Evolutionary conservation across 768 basidiomycete genomes (phyloP).

Genomic region (Solioccasus polychromus): DNA sequence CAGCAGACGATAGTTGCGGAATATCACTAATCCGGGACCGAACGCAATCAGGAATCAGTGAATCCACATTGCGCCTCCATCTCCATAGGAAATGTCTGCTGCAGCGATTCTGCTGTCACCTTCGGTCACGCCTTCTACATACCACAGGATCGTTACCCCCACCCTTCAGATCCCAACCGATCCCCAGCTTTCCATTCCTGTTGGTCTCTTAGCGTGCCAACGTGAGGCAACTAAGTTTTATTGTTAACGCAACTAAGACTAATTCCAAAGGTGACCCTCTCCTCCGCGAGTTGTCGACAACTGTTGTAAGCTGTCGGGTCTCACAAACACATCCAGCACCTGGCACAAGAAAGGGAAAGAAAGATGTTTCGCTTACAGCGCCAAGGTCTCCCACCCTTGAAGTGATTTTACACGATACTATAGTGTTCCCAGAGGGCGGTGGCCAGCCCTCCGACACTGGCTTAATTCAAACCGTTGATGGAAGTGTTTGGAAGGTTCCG

Average conservation of each 20-base stretch:
- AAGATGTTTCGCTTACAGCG: slow-evolving; percentile 46
- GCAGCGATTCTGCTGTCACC: slow-evolving; percentile 45
- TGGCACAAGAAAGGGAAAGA: slow-evolving; percentile 52
- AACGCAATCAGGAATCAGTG: too few relatives aligned
- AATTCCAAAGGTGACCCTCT: slow-evolving; percentile 62
- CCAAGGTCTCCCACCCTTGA: slow-evolving; percentile 53
- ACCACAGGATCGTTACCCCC: slow-evolving; percentile 63
- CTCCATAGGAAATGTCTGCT: slow-evolving; percentile 21
- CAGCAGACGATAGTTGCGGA: slow-evolving; percentile 1
- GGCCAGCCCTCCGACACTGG: slow-evolving; percentile 82
- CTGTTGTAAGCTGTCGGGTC: slow-evolving; percentile 48
- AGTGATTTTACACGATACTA: slow-evolving; percentile 69
- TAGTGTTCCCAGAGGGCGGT: slow-evolving; percentile 80
- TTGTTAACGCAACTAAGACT: slow-evolving; percentile 6
- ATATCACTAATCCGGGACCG: too few relatives aligned
- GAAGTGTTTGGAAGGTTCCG: slow-evolving; percentile 53
- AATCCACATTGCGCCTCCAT: too few relatives aligned
- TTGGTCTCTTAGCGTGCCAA: slow-evolving; percentile 79
- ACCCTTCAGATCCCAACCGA: slow-evolving; percentile 55
- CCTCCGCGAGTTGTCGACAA: slow-evolving; percentile 54
- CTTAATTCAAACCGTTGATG: slow-evolving; percentile 43
- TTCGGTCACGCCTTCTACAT: slow-evolving; percentile 48
- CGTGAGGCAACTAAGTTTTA: slow-evolving; percentile 39
- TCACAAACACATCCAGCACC: slow-evolving; percentile 41
- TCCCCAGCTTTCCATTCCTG: slow-evolving; percentile 52